A percentile compares a stretch with the other conserved stretches of the same genome.
These are phyloP conservation scores for Backusella circina DNA, from an alignment of 192 early-diverging fungal species.

Conservation along the genomic window DNA sequence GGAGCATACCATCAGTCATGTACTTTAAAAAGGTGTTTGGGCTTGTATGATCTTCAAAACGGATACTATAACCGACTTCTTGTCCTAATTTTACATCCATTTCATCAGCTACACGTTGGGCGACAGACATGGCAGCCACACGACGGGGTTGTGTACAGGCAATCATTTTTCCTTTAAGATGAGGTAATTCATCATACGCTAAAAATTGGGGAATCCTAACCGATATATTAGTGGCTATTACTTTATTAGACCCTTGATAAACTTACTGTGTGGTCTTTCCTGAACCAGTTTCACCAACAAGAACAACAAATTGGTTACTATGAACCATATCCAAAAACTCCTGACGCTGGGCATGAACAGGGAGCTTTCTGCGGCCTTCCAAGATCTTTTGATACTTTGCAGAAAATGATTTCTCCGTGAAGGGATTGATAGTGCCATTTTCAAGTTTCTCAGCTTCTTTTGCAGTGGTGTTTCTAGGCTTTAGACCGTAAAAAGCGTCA, in stretches of 20 bases:
- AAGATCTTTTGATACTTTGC: constrained; percentile 87
- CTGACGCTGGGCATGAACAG: constrained; percentile 90
- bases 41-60: constrained; percentile 96
- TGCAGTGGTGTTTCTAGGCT: constrained; percentile 80
- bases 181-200: constrained; percentile 88
- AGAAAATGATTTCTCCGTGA: constrained; percentile 75
- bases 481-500: constrained; percentile 45
- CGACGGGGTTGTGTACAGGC: constrained; percentile 99
- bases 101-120: constrained; percentile 97
- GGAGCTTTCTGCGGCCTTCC: constrained; percentile 79
- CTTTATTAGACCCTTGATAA: not conserved
- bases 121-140: constrained; percentile 99
- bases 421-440: constrained; percentile 69
- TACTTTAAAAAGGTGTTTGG: constrained; percentile 87
- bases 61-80: constrained; percentile 97
- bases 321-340: constrained; percentile 92
- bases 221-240: not conserved
- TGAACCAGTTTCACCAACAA: constrained; percentile 97
- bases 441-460: constrained; percentile 80
- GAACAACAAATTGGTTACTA: constrained; percentile 88
- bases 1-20: constrained; percentile 99
- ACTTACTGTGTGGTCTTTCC: constrained; percentile 97
- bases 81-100: constrained; percentile 91
- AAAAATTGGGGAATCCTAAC: constrained; percentile 93
- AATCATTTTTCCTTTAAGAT: constrained; percentile 83